A percentile compares a stretch with the other conserved stretches of the same genome.
phyloP scores from a whole-genome alignment of 306 rosid genomes.

The Spatholobus suberectus region DNA sequence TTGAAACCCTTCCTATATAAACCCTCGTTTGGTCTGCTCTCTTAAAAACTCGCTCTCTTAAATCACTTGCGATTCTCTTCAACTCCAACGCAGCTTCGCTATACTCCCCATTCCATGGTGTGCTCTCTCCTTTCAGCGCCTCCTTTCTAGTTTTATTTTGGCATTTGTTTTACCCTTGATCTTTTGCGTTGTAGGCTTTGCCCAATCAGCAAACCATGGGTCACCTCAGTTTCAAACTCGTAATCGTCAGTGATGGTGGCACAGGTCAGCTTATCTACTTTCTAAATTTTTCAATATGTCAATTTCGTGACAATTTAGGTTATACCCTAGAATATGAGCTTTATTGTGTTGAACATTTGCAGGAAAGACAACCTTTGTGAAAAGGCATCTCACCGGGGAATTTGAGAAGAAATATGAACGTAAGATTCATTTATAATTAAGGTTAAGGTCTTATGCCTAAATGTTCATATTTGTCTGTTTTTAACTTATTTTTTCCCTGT shows the following conservation, averaged over 20 bases:
- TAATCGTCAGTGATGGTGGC: slow-evolving; percentile 87
- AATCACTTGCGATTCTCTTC: background rate
- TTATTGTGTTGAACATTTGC: slow-evolving; percentile 20
- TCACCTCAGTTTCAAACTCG: slow-evolving; percentile 86
- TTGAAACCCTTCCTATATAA: background rate
- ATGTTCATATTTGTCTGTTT: background rate
- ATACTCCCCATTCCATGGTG: background rate
- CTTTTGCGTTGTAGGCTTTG: slow-evolving; percentile 52
- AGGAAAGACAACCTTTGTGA: slow-evolving; percentile 80
- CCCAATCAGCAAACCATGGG: slow-evolving; percentile 87
- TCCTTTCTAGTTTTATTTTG: background rate
- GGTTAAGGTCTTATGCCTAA: background rate
- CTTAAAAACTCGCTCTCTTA: background rate
- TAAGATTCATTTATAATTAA: slow-evolving; percentile 29
- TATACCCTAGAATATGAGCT: background rate
- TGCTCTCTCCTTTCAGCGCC: background rate
- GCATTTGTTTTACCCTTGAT: background rate
- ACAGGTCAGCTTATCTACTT: slow-evolving; percentile 49
- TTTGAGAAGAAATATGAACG: slow-evolving; percentile 84
- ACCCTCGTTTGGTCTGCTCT: background rate
- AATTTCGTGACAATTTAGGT: background rate
- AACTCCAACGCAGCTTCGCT: background rate
- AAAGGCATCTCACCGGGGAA: slow-evolving; percentile 81
- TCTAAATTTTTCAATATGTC: background rate
- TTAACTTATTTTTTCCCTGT: too few relatives aligned